A percentile compares a stretch with the other conserved stretches of the same genome.
Conservation (phyloP, 768 basidiomycete genomes). For the Suillus ampliporus region DNA sequence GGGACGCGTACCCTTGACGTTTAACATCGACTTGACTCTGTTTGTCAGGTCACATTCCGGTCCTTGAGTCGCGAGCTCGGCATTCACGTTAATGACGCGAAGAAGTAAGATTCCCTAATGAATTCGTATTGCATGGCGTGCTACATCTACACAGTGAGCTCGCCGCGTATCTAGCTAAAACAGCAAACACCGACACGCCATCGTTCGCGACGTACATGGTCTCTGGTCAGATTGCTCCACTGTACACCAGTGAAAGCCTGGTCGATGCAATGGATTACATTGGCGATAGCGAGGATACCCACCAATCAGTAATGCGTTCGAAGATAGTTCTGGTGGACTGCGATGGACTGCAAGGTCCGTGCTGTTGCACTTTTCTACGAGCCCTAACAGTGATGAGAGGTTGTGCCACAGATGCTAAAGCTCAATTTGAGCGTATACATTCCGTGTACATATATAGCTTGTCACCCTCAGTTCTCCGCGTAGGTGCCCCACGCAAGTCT, state of each 20-base stretch:
- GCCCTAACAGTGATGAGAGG: not conserved
- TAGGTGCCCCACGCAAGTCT: slow-evolving; percentile 37
- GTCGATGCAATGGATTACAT: slow-evolving; percentile 42
- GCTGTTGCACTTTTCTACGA: not conserved
- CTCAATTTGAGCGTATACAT: slow-evolving; percentile 55
- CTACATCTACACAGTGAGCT: slow-evolving; percentile 57
- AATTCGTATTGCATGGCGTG: slow-evolving; percentile 4
- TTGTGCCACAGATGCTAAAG: slow-evolving; percentile 51
- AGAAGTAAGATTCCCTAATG: slow-evolving; percentile 57
- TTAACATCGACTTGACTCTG: not conserved
- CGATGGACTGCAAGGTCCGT: slow-evolving; percentile 66
- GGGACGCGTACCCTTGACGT: slow-evolving; percentile 15
- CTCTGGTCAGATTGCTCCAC: slow-evolving; percentile 54
- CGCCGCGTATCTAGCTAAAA: slow-evolving; percentile 57
- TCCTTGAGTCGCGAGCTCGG: slow-evolving; percentile 72
- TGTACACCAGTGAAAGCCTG: slow-evolving; percentile 12
- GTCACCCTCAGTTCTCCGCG: slow-evolving; percentile 65
- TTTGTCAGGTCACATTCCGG: slow-evolving; percentile 74
- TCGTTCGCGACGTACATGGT: slow-evolving; percentile 72
- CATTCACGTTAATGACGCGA: slow-evolving; percentile 79
- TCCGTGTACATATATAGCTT: slow-evolving; percentile 74
- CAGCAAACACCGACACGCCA: slow-evolving; percentile 36
- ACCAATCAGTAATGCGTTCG: slow-evolving; percentile 49
- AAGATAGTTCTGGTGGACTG: slow-evolving; percentile 67
- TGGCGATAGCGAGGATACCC: slow-evolving; percentile 48